Evolutionary conservation across 176 grass and related monocot species (phyloP).

Genomic region (Echinochloa phyllopogon): DNA sequence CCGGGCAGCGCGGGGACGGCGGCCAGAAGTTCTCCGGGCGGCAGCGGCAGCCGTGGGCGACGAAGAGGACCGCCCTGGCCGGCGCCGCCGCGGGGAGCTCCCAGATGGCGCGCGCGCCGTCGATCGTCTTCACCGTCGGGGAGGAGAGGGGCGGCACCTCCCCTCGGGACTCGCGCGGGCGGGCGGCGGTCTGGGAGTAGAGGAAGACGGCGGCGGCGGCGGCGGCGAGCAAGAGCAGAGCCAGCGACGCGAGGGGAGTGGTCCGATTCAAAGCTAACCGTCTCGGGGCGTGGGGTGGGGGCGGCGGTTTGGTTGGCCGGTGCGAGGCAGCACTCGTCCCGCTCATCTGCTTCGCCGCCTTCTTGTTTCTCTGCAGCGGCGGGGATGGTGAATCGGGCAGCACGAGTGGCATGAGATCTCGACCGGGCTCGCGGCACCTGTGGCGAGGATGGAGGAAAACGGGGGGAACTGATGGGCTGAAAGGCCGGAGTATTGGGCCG

Average conservation of each 20-base stretch:
- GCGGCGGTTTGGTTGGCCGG: conserved; percentile 16
- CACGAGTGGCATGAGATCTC: conserved; percentile 44
- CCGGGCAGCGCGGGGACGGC: conserved; percentile 53
- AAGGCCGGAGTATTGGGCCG: background rate
- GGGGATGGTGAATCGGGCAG: conserved; percentile 14
- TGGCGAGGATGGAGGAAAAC: background rate
- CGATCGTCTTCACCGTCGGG: conserved; percentile 33
- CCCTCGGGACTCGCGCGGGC: background rate
- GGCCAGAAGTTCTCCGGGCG: conserved; percentile 77
- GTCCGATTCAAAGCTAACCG: conserved; percentile 3
- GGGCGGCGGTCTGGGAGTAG: conserved; percentile 38
- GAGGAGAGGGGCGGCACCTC: background rate
- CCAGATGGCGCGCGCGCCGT: conserved; percentile 57
- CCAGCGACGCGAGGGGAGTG: conserved; percentile 13
- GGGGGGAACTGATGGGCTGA: background rate
- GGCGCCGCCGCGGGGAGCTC: conserved; percentile 55
- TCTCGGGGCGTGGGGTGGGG: background rate
- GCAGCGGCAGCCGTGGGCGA: conserved; percentile 79
- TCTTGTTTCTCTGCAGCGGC: conserved; percentile 27
- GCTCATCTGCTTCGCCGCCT: conserved; percentile 38
- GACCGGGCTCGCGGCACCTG: background rate
- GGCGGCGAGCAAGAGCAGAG: conserved; percentile 22
- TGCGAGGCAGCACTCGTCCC: background rate
- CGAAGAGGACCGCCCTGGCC: conserved; percentile 59
- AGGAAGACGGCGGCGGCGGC: conserved; percentile 22